Base-by-base conservation (phyloP, 2,329 filamentous ascomycete species). In the Exophiala dermatitidis region DNA sequence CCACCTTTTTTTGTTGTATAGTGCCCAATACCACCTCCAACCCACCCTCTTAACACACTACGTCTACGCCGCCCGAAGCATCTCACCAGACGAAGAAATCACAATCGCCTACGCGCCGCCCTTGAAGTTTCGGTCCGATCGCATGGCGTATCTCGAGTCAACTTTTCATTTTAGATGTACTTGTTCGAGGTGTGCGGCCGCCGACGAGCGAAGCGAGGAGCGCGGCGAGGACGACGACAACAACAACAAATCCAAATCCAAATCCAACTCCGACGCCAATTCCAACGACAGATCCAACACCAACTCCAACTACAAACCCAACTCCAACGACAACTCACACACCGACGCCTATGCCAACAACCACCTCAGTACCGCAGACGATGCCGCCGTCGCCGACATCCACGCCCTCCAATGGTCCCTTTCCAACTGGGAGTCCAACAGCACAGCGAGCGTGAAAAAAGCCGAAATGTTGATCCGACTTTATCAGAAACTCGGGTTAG, bases 81-180 rank as follows among this genome's bases (percentile, higher is more conserved):
- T 98, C 56, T 79, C 84, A 4, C 74, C 85, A 1, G 91, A 90
- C 3, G 90, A 98, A 56, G 93, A 98, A 68, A 94, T 98, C 53
- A 97, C 93, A 0, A 91, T 98, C 0, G 90, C 86, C 0, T 98
- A 98, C 64, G 38, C 54, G 26, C 48, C 53, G 28, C 59, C 59
- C 7, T 42, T 57, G 10, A 42, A 31, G 3, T 44, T 52, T 2
- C 42, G 46, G 44, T 29, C 36, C 6, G 41, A 48, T 6, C 57
- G 59, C 1, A 51, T 56, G 29, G 3, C 41, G 4, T 57, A 61
- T 30, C 45, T 61, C 5, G 19, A 42, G 3, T 36, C 48, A 3
- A 43, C 51, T 8, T 61, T 61, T 48, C 53, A 56, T 5, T 61
- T 61, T 48, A 49, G 44, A 1, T 61, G 59, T 44, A 50, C 49